Percentiles rank a stretch among this genome's conserved stretches.
Evolutionary conservation across 1,284 basidiomycete genomes (phyloP).

Genomic region (Exsudoporus floridanus): DNA sequence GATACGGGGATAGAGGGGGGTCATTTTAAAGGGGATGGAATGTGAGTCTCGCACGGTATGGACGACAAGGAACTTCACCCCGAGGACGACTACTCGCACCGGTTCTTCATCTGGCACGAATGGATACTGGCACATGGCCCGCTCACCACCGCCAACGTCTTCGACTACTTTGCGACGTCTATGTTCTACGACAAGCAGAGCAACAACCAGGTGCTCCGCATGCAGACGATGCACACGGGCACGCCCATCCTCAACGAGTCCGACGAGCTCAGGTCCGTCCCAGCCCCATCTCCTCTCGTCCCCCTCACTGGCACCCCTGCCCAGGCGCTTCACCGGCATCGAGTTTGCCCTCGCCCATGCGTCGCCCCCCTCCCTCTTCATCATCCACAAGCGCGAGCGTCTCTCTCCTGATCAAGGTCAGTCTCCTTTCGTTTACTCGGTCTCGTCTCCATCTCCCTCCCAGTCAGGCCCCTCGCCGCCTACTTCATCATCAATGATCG

Average conservation of each 20-base stretch:
- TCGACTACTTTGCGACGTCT: conserved; percentile 82
- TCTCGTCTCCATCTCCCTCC: neutral
- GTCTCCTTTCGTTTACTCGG: conserved; percentile 19
- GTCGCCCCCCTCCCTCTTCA: conserved; percentile 74
- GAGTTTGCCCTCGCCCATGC: conserved; percentile 82
- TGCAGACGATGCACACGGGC: conserved; percentile 84
- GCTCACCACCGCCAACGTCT: conserved; percentile 70
- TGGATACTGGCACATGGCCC: conserved; percentile 79
- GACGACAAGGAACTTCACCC: conserved; percentile 74
- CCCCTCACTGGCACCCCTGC: neutral
- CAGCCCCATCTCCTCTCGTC: neutral
- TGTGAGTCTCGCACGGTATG: conserved; percentile 39
- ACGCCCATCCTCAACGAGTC: conserved; percentile 69
- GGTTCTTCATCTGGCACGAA: conserved; percentile 85
- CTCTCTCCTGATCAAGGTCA: conserved; percentile 77
- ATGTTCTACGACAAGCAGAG: conserved; percentile 91
- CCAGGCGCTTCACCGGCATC: conserved; percentile 76
- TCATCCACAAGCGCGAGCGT: conserved; percentile 83
- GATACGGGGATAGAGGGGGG: too few relatives aligned
- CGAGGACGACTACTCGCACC: conserved; percentile 72
- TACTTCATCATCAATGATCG: conserved; percentile 86
- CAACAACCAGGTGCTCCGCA: conserved; percentile 83
- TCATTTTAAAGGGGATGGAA: too few relatives aligned
- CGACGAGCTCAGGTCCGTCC: conserved; percentile 71
- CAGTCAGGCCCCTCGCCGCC: conserved; percentile 71